A percentile compares a stretch with the other conserved stretches of the same genome.
Evolutionary conservation across 176 grass and related monocot genomes (phyloP).

Genomic region (Olyra latifolia): DNA sequence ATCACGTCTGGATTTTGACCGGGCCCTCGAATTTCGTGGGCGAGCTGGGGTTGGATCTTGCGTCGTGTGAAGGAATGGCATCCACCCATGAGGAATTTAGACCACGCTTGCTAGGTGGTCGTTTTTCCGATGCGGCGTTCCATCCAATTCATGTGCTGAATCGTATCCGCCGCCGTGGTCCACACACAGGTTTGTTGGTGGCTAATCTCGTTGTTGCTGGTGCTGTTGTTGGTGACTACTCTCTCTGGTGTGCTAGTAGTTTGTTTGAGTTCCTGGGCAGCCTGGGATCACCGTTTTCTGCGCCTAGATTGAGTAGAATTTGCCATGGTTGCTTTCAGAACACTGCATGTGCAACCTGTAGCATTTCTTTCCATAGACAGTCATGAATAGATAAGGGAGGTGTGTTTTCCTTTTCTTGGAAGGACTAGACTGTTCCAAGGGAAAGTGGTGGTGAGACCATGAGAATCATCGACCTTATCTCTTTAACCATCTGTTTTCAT

Average conservation of each 20-base stretch:
- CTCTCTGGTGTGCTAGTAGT: background rate
- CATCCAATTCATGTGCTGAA: background rate
- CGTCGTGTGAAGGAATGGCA: background rate
- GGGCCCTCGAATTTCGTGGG: background rate
- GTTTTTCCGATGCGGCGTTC: background rate
- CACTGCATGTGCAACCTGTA: background rate
- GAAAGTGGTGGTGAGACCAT: background rate
- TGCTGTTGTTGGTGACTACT: no score
- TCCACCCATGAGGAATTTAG: background rate
- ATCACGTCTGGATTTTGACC: slow-evolving; percentile 21
- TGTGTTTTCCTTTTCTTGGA: background rate
- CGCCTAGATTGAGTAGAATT: background rate
- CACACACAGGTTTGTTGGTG: background rate
- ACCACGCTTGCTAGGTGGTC: background rate
- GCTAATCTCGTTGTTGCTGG: background rate
- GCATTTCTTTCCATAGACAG: background rate
- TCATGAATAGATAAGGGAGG: background rate
- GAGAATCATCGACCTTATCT: background rate
- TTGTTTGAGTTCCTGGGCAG: background rate
- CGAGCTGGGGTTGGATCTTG: background rate
- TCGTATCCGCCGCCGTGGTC: background rate
- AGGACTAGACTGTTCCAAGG: background rate
- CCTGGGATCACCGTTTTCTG: background rate
- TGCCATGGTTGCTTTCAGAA: background rate
- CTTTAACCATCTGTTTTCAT: background rate